These are phyloP conservation scores for Alternaria sp. DNA, from an alignment of 2,329 filamentous ascomycete genomes.

Conservation along the genomic window DNA sequence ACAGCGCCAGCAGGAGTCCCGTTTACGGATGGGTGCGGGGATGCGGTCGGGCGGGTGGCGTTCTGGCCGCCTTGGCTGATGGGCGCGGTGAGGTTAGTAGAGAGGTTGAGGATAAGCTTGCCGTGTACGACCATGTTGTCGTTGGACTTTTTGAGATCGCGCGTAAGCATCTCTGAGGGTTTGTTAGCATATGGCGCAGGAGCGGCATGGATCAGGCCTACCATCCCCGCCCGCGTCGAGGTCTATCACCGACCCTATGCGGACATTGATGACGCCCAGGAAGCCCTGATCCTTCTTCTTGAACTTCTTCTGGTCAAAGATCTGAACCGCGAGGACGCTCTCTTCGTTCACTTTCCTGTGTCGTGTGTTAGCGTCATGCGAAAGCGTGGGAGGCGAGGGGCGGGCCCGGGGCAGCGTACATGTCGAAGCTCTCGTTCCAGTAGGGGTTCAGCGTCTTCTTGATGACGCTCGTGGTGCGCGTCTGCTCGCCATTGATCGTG, in stretches of 20 bases:
- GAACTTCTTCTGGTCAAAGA: constrained; percentile 99
- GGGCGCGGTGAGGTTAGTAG: constrained; percentile 81
- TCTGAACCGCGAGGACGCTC: constrained; percentile 95
- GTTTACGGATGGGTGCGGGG: constrained; percentile 47
- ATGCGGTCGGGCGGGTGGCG: constrained; percentile 49
- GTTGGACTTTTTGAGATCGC: constrained; percentile 96
- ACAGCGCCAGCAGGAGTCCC: constrained; percentile 40
- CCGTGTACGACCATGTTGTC: constrained; percentile 98
- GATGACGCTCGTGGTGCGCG: constrained; percentile 94
- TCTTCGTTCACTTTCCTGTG: constrained; percentile 87
- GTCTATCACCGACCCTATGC: constrained; percentile 93
- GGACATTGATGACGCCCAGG: constrained; percentile 95
- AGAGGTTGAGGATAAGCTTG: constrained; percentile 95
- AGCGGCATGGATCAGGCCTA: constrained; percentile 53
- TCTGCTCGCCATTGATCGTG: constrained; percentile 97
- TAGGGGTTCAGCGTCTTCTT: constrained; percentile 99
- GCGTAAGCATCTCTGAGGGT: constrained; percentile 85
- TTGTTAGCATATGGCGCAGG: constrained; percentile 29
- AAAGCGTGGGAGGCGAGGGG: constrained; percentile 6
- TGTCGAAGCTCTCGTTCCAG: constrained; percentile 99
- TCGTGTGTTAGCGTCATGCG: constrained; percentile 30
- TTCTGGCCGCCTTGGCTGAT: constrained; percentile 60
- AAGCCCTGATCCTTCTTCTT: constrained; percentile 99
- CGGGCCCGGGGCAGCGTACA: constrained; percentile 65
- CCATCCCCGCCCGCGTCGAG: constrained; percentile 88